Percentiles rank a stretch among this genome's conserved stretches.
These are phyloP conservation scores for Xylaria bambusicola DNA, from an alignment of 495 filamentous ascomycete species.

Conservation along the genomic window DNA sequence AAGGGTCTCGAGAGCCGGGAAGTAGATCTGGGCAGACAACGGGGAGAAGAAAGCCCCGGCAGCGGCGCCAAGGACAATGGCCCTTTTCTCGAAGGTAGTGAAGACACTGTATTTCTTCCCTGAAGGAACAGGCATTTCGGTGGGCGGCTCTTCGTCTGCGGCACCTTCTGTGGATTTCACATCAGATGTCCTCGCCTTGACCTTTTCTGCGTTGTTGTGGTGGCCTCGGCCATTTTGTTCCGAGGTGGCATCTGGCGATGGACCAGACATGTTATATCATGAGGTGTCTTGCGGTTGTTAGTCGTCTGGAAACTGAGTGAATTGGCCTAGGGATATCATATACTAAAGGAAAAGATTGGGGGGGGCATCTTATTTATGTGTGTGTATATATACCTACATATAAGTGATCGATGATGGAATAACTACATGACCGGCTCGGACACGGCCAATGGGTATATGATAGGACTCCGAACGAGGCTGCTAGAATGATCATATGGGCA, in stretches of 20 bases:
- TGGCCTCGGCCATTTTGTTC: not conserved
- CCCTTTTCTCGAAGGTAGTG: constrained; percentile 55
- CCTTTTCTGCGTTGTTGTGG: not conserved
- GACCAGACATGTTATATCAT: constrained; percentile 1
- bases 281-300: too few relatives aligned
- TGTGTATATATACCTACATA: too few relatives aligned
- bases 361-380: not conserved
- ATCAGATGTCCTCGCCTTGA: not conserved
- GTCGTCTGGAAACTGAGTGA: not conserved
- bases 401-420: too few relatives aligned
- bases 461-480: not conserved
- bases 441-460: not conserved
- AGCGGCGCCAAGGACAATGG: constrained; percentile 63
- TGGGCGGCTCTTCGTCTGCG: constrained; percentile 21
- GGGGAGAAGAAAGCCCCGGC: constrained; percentile 69
- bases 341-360: not conserved
- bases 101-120: constrained; percentile 53
- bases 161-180: not conserved
- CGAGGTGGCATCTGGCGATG: not conserved
- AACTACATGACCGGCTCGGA: not conserved
- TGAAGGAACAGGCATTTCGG: constrained; percentile 20
- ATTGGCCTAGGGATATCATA: not conserved
- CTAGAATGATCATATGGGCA: not conserved
- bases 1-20: constrained; percentile 63
- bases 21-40: constrained; percentile 70